Conservation (phyloP, 169 alveolate genomes). For the Amoebophrya sp. region DNA sequence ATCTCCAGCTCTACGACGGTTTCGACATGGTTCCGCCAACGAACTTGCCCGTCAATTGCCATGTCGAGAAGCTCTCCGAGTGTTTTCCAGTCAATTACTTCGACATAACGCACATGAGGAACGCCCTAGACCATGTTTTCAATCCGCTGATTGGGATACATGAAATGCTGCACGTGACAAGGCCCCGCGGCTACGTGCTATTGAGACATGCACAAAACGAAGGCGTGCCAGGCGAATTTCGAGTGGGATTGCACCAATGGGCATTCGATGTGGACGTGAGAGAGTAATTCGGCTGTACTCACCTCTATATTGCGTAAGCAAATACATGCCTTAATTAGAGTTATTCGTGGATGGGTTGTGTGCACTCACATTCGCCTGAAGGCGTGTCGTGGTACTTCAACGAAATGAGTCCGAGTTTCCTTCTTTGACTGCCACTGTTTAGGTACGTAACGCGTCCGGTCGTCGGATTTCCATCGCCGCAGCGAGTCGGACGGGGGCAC, state of each 20-base stretch:
- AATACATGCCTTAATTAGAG: too few relatives aligned
- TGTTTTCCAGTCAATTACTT: constrained; percentile 29
- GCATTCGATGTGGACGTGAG: not conserved
- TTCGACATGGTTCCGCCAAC: not conserved
- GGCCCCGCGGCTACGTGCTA: constrained; percentile 6
- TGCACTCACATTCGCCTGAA: too few relatives aligned
- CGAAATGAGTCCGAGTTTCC: too few relatives aligned
- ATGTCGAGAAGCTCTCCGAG: constrained; percentile 9
- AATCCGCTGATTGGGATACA: constrained; percentile 19
- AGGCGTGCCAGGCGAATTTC: constrained; percentile 30
- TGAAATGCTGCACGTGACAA: constrained; percentile 21
- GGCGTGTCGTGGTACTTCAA: too few relatives aligned
- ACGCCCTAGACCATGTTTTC: constrained; percentile 9
- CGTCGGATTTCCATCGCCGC: not conserved
- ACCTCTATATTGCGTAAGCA: too few relatives aligned
- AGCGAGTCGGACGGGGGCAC: constrained; percentile 26
- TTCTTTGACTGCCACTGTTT: too few relatives aligned
- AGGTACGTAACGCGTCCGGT: not conserved
- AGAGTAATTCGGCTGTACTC: too few relatives aligned
- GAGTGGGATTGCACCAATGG: constrained; percentile 30
- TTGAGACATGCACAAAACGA: constrained; percentile 32
- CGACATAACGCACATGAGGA: constrained; percentile 27
- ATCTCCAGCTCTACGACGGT: not conserved
- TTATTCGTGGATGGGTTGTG: too few relatives aligned
- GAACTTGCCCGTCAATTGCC: constrained; percentile 16